A percentile compares a stretch with the other conserved stretches of the same genome.
These are phyloP conservation scores for Malus hybrid DNA, from an alignment of 331 rosid species.

Conservation along the genomic window DNA sequence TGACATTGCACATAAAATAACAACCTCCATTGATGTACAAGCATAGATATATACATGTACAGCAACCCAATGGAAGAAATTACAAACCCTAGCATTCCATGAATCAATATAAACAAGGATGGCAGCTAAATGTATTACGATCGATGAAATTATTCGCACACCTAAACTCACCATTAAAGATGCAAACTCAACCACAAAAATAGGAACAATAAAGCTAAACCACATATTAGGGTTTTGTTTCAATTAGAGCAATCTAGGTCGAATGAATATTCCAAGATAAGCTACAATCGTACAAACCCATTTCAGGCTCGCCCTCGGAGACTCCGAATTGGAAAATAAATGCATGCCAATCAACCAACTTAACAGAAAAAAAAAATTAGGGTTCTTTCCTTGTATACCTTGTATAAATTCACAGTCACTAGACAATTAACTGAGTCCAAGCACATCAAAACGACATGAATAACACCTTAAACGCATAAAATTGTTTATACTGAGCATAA, in stretches of 20 bases:
- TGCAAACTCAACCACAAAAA: constrained; percentile 11
- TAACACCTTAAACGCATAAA: constrained; percentile 15
- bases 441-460: constrained; percentile 14
- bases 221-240: constrained; percentile 51
- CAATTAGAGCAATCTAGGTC: not conserved
- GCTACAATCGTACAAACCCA: constrained; percentile 18
- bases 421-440: constrained; percentile 9
- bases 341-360: constrained; percentile 13
- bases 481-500: constrained; percentile 3
- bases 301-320: constrained; percentile 1
- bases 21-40: constrained; percentile 1
- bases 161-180: constrained; percentile 11
- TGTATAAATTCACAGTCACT: constrained; percentile 24
- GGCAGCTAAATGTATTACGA: constrained; percentile 16
- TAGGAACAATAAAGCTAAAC: constrained; percentile 6
- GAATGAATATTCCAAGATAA: constrained; percentile 6
- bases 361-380: constrained; percentile 25
- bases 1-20: constrained; percentile 58
- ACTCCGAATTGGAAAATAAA: constrained; percentile 12
- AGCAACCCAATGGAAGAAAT: not conserved
- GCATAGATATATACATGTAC: constrained; percentile 1
- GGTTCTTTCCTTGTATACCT: constrained; percentile 23
- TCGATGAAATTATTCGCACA: constrained; percentile 7
- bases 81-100: constrained; percentile 53
- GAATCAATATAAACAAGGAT: constrained; percentile 2